Evolutionary conservation across 257 asterid species (phyloP), one percentile per base, ranked within the genome.

Genomic region (Craterostigma plantagineum): DNA sequence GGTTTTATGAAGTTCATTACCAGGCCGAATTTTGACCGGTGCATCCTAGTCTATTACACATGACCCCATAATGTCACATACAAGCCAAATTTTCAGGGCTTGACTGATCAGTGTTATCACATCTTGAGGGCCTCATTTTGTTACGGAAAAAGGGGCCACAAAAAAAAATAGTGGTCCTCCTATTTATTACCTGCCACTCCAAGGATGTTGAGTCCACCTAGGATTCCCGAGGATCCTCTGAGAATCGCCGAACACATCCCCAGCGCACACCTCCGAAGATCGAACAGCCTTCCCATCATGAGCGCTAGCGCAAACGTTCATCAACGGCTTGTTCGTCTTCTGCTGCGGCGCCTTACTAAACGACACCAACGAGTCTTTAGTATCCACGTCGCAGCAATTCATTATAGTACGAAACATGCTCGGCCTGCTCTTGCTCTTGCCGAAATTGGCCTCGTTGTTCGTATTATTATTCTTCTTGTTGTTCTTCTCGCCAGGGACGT

Each of bases 321-420:
- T 10, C 11, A 66, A 49, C 3, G 69, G 34, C 23, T 23, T 14
- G 13, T 53, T 66, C 9, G 42, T 54, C 2, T 23, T 2, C 6
- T 23, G 30, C 6, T 23, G 30, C 18, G 50, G 68, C 61, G 60
- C 51, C 18, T 56, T 62, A 9, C 66, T 43, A 3, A 49, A 38
- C 45, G 72, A 62, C 18, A 72, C 52, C 1, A 75, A 77, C 0
- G 80, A 64, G 11, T 87, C 95, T 30, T 68, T 68, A 0, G 95
- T 79, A 3, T 75, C 82, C 39, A 65, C 73, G 3, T 71, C 64
- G 0, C 93, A 75, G 49, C 97, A 87, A 11, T 52, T 69, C 35
- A 87, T 82, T 56, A 87, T 45, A 35, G 67, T 87, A 1, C 72
- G 54, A 16, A 87, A 64, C 27, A 79, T 49, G n/a, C 50, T 45